Base-by-base conservation (phyloP, 805 yeast genomes). In the Cyberlindnera maclurae region DNA sequence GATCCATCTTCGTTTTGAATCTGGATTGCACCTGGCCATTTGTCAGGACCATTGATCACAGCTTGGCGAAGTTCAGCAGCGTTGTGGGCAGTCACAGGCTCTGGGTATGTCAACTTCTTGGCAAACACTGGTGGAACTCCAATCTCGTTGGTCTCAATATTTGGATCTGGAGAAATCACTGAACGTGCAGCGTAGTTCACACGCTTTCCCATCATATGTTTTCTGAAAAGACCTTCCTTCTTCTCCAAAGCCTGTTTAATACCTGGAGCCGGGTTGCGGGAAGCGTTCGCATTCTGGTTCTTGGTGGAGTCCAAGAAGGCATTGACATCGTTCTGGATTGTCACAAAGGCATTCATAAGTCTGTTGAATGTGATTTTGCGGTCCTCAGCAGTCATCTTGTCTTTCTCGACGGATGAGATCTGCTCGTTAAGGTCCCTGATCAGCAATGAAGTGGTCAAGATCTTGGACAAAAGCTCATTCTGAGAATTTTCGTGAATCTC, bases 191-290 rank as follows among this genome's bases (percentile, higher is more conserved):
- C 96, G 57, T 86, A 90, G 62, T 93, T 94, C 43, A 93, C 99
- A 71, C 99, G 88, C 72, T 93, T 93, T 60, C 99, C 99, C 99
- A 93, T 93, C 98, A 93, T 93, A 59, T 93, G 96, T 61, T 90
- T 93, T 70, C 99, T 79, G 72, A 93, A 93, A 48, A 90, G 71
- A 60, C 99, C 99, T 65, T 93, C 99, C 62, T 93, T 93, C 79
- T 93, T 90, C 64, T 93, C 99, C 57, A 93, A 71, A 10, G 96
- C 95, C 70, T 93, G 98, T 61, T 93, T 93, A 55, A 93, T 78
- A 68, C 99, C 99, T 3, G 99, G 99, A 29, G 77, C 74, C 18
- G 96, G 89, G 26, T 55, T 54, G 36, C 75, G 64, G 46, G 79
- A 76, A 17, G 79, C 79, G 33, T 70, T 72, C 11, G 75, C 71